phyloP scores from a whole-genome alignment of 768 basidiomycete species.

The Amanita rimosa region DNA sequence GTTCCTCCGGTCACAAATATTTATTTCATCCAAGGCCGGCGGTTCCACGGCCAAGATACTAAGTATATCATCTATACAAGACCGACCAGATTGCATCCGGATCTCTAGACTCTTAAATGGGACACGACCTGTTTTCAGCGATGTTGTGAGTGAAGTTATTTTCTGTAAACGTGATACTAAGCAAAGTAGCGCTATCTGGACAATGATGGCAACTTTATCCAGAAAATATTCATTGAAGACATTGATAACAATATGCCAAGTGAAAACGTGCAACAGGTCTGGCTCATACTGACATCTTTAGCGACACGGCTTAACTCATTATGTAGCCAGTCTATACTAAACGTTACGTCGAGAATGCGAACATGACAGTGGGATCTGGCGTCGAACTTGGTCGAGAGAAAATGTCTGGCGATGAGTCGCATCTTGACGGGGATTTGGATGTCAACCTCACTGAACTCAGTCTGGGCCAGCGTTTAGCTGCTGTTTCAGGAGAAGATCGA shows the following conservation, averaged over 20 bases:
- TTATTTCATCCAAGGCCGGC: constrained; percentile 26
- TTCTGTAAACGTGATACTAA: constrained; percentile 8
- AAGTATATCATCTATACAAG: constrained; percentile 32
- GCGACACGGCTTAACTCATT: background rate
- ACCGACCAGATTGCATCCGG: constrained; percentile 30
- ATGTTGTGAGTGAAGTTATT: constrained; percentile 33
- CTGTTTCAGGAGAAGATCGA: constrained; percentile 46
- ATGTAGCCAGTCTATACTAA: constrained; percentile 38
- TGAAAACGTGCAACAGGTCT: background rate
- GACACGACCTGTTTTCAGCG: constrained; percentile 46
- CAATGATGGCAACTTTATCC: constrained; percentile 39
- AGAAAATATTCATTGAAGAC: constrained; percentile 35
- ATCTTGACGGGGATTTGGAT: constrained; percentile 59
- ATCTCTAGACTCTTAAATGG: constrained; percentile 46
- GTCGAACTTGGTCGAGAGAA: constrained; percentile 51
- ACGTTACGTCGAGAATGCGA: constrained; percentile 57
- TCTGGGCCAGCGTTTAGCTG: constrained; percentile 81
- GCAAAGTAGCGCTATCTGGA: constrained; percentile 40
- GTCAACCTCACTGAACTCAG: constrained; percentile 85
- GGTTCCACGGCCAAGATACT: constrained; percentile 27
- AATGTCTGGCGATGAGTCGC: constrained; percentile 36
- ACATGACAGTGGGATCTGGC: constrained; percentile 57
- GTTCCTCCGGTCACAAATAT: constrained; percentile 38
- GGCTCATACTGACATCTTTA: background rate
- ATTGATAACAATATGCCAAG: constrained; percentile 11